These are phyloP conservation scores for Pythium grandisporangium DNA, from an alignment of 352 stramenopile genomes.

Conservation along the genomic window DNA sequence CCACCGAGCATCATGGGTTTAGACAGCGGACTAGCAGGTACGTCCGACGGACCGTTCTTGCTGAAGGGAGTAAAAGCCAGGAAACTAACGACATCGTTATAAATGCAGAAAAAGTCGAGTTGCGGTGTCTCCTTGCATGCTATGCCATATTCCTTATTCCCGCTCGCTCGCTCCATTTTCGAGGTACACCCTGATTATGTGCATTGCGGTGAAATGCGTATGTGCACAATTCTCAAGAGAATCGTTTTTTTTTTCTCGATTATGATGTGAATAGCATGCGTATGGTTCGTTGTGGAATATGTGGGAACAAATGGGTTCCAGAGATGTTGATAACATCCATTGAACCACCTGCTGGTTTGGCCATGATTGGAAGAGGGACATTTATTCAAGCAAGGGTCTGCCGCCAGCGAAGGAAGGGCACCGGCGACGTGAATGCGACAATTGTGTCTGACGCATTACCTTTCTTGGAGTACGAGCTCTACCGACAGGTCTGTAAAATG, in stretches of 20 bases:
- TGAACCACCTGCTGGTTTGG: constrained; percentile 65
- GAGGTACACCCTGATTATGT: too few species aligned
- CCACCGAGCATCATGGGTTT: too few species aligned
- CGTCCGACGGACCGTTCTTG: not conserved
- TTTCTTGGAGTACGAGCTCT: constrained; percentile 98
- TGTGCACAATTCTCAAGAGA: too few species aligned
- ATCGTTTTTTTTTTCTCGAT: too few species aligned
- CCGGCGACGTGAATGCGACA: constrained; percentile 92
- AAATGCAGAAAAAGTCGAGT: constrained; percentile 27
- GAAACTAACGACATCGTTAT: constrained; percentile 1
- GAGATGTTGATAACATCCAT: constrained; percentile 92
- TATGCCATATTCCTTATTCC: constrained; percentile 97
- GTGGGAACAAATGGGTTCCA: constrained; percentile 97
- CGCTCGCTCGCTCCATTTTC: constrained; percentile 93
- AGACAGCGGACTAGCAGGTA: not conserved
- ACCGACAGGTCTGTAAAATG: constrained; percentile 88
- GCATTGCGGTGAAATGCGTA: constrained; percentile 3
- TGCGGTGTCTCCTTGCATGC: constrained; percentile 80
- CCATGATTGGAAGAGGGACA: constrained; percentile 86
- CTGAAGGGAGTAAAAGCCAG: not conserved
- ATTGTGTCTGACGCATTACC: constrained; percentile 94
- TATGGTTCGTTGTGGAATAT: constrained; percentile 94
- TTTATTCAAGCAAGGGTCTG: constrained; percentile 96
- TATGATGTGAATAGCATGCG: constrained; percentile 87
- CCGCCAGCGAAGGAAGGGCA: constrained; percentile 85